Percentiles rank a stretch among this genome's conserved stretches.
Conservation (phyloP, 2,329 filamentous ascomycete genomes). For the Penicillium digitatum region DNA sequence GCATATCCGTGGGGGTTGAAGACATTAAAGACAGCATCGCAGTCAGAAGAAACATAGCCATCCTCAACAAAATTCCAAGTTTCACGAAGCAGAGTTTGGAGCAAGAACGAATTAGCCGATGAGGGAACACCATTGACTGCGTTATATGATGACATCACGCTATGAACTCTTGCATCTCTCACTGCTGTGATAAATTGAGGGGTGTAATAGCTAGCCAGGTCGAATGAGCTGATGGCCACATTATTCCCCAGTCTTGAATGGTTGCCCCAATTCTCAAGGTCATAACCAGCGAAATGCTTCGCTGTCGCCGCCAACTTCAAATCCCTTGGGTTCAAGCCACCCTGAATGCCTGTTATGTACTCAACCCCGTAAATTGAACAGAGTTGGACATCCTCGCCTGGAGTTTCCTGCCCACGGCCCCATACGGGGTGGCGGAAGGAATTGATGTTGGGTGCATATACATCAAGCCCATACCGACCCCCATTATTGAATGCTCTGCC, state of each 20-base stretch:
- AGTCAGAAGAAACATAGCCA: constrained; percentile 62
- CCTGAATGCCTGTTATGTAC: constrained; percentile 54
- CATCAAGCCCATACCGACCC: constrained; percentile 42
- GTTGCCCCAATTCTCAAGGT: constrained; percentile 49
- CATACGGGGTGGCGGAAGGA: constrained; percentile 61
- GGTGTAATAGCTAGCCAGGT: constrained; percentile 65
- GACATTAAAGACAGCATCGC: constrained; percentile 59
- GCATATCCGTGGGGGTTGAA: constrained; percentile 53
- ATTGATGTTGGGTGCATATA: constrained; percentile 62
- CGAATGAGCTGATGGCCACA: constrained; percentile 55
- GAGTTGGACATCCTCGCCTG: constrained; percentile 55
- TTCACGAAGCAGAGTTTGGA: constrained; percentile 60
- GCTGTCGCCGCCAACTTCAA: constrained; percentile 51
- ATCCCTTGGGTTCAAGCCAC: constrained; percentile 37
- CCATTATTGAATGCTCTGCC: constrained; percentile 63
- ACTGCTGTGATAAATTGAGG: constrained; percentile 63
- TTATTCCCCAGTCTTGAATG: constrained; percentile 52
- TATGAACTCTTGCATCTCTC: constrained; percentile 54
- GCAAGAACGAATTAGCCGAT: constrained; percentile 60
- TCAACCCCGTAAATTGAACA: constrained; percentile 49
- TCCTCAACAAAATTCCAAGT: constrained; percentile 62
- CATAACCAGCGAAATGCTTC: constrained; percentile 59
- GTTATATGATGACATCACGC: constrained; percentile 63
- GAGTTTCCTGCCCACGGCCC: constrained; percentile 60
- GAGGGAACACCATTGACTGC: constrained; percentile 63